A percentile compares a stretch with the other conserved stretches of the same genome.
Conservation (phyloP, 2,329 filamentous ascomycete species). For the Colletotrichum tabaci region DNA sequence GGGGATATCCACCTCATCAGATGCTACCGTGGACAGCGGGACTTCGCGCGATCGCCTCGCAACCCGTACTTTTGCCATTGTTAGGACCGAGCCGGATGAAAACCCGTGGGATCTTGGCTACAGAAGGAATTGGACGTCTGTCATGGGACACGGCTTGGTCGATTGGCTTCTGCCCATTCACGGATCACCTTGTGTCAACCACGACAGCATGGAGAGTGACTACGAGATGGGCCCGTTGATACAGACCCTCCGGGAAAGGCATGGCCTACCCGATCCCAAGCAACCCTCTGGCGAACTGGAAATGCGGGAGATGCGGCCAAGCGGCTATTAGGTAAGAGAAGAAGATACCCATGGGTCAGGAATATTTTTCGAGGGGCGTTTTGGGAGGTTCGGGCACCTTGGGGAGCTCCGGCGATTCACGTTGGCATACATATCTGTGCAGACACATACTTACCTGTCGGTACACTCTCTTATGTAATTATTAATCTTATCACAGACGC, state of each 20-base stretch:
- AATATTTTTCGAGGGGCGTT: slow-evolving; percentile 14
- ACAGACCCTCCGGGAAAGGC: slow-evolving; percentile 65
- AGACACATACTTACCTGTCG: background rate
- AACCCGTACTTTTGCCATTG: slow-evolving; percentile 82
- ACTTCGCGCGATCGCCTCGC: slow-evolving; percentile 59
- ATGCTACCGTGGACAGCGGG: slow-evolving; percentile 21
- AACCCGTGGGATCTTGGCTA: slow-evolving; percentile 88
- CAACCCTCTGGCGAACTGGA: slow-evolving; percentile 48
- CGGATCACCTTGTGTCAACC: slow-evolving; percentile 80
- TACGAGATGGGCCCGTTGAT: slow-evolving; percentile 78
- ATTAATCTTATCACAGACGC: background rate
- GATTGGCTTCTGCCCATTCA: slow-evolving; percentile 88
- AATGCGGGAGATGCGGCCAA: slow-evolving; percentile 47
- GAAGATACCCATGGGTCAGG: slow-evolving; percentile 19
- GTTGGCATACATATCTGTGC: background rate
- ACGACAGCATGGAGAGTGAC: slow-evolving; percentile 76
- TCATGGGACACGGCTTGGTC: slow-evolving; percentile 80
- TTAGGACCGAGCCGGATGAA: slow-evolving; percentile 80
- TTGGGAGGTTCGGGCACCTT: background rate
- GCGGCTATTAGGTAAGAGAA: slow-evolving; percentile 6
- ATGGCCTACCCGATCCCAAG: slow-evolving; percentile 50
- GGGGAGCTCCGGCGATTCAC: background rate
- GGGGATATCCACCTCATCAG: slow-evolving; percentile 22
- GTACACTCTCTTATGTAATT: slow-evolving; percentile 21
- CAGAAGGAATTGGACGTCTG: slow-evolving; percentile 79